Conservation (phyloP, 345 rosid genomes). For the Sapria himalayana region DNA sequence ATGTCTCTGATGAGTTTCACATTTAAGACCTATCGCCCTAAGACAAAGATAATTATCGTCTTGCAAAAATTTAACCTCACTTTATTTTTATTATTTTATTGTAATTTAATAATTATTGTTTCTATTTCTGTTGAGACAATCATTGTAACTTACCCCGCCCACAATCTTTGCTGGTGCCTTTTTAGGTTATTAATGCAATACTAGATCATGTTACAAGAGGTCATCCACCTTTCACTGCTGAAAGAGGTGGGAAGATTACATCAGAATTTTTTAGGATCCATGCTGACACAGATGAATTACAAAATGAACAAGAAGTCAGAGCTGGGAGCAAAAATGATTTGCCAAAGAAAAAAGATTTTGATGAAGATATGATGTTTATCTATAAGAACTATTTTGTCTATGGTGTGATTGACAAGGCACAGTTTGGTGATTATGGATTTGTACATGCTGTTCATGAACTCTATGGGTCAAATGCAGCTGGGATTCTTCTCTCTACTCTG, state of each 20-base stretch:
- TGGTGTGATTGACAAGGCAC: conserved; percentile 96
- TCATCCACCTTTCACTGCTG: conserved; percentile 56
- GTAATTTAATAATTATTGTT: no score
- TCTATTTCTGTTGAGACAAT: no score
- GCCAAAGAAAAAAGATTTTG: no score
- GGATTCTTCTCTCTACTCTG: conserved; percentile 57
- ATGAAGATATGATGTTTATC: conserved; percentile 53
- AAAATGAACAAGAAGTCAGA: background rate
- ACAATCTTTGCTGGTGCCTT: conserved; percentile 7
- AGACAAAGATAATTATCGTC: no score
- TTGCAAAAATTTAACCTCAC: no score
- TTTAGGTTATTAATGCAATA: conserved; percentile 51
- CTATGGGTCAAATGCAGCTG: conserved; percentile 78
- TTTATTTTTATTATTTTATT: no score
- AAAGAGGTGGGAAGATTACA: conserved; percentile 56
- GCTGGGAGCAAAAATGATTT: no score
- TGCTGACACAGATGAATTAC: conserved; percentile 10
- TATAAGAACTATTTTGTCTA: conserved; percentile 45
- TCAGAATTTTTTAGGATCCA: conserved; percentile 45
- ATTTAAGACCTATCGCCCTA: no score
- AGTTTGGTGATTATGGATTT: conserved; percentile 88
- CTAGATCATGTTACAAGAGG: conserved; percentile 55
- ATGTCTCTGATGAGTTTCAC: no score
- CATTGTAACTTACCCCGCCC: no score
- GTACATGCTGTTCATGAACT: conserved; percentile 91